These are phyloP conservation scores for Boehmeria nivea DNA, from an alignment of 306 rosid species.

Conservation along the genomic window DNA sequence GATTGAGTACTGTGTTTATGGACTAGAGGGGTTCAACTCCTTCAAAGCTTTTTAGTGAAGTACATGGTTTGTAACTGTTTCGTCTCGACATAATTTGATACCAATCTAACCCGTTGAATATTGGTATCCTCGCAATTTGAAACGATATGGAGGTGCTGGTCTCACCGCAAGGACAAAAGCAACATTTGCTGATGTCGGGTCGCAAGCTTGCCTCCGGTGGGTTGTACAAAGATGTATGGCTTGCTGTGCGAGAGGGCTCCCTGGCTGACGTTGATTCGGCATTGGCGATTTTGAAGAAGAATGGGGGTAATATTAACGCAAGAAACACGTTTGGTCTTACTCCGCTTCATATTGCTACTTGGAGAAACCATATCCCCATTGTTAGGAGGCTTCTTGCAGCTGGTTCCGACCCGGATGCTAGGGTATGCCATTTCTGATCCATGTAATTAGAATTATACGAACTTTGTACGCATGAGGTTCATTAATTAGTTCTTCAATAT, in stretches of 20 bases:
- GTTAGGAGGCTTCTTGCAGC: constrained; percentile 80
- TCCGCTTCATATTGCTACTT: constrained; percentile 87
- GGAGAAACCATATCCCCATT: constrained; percentile 93
- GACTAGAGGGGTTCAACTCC: constrained; percentile 31
- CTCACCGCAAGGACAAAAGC: constrained; percentile 58
- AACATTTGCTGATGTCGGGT: constrained; percentile 34
- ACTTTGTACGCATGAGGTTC: no score
- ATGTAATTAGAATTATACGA: no score
- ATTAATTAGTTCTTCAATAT: no score
- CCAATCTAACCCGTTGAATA: not conserved
- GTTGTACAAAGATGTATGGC: constrained; percentile 59
- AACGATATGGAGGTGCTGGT: constrained; percentile 45
- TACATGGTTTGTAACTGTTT: constrained; percentile 8
- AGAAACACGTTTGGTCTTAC: constrained; percentile 76
- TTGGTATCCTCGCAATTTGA: constrained; percentile 15
- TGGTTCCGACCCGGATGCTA: constrained; percentile 91
- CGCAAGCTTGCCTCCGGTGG: constrained; percentile 37
- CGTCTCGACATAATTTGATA: constrained; percentile 19
- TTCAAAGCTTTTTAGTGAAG: constrained; percentile 18
- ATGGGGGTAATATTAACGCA: constrained; percentile 64
- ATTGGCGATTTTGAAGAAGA: constrained; percentile 63
- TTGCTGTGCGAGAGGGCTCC: constrained; percentile 70
- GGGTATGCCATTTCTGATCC: constrained; percentile 47
- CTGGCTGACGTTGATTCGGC: constrained; percentile 64
- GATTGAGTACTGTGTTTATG: no score